Evolutionary conservation across 495 filamentous ascomycete genomes (phyloP), one percentile per base, ranked within the genome.

Genomic region (Podospora comata): DNA sequence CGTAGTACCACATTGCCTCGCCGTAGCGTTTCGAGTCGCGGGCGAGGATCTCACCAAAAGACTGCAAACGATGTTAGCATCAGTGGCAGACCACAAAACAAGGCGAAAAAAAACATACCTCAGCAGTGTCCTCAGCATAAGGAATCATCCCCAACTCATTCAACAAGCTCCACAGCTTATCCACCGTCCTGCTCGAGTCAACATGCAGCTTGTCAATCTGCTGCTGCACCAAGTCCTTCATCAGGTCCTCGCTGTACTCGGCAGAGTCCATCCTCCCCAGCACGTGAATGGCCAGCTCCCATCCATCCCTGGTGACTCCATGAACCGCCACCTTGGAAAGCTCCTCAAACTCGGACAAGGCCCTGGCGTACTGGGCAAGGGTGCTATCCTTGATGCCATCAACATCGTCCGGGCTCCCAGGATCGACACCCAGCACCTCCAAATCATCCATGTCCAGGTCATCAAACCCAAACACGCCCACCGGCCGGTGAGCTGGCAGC

Each of bases 271-370:
- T 79, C 30, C 94, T 85, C 53, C 87, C 88, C 34, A 96, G 79
- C 16, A 95, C 83, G 58, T 91, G 86, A 65, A 97, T 85, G 0
- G 92, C 89, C 67, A 97, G 77, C 77, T 97, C 90, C 94, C 94
- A 97, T 13, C 93, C 93, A 65, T 91, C 88, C 16, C 85, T 80
- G 57, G 72, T 65, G 11, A 78, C 74, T 64, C 79, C 78, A 73
- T 75, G 44, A 44, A 75, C 77, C 60, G 70, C 69, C 15, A 71
- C 62, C 11, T 74, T 62, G 1, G 72, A 71, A 23, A 85, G 63
- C 5, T 79, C 69, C 19, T 81, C 80, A 61, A 80, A 78, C 54
- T 83, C 75, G 28, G 78, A 78, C 65, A 87, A 70, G n/a, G 83
- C 79, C 62, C 84, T 84, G 1, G 92, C 90, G 79, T 96, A 97